These are phyloP conservation scores for Neurospora terricola DNA, from an alignment of 495 filamentous ascomycete species.

Conservation along the genomic window DNA sequence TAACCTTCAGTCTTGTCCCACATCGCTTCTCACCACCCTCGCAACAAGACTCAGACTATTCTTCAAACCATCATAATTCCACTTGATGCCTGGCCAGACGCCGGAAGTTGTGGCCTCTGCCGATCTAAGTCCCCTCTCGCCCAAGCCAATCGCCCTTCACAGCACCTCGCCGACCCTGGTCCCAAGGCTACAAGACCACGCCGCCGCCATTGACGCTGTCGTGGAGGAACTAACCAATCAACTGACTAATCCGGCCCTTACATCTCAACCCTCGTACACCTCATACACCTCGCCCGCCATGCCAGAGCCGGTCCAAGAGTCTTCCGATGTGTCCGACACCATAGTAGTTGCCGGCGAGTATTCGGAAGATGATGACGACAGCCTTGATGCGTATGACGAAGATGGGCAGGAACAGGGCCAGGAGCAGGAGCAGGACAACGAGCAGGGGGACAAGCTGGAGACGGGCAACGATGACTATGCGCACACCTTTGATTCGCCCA, in stretches of 20 bases:
- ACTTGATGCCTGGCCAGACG: constrained; percentile 26
- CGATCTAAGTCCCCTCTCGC: constrained; percentile 26
- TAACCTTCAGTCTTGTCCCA: neutral
- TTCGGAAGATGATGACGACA: constrained; percentile 20
- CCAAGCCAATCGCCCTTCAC: constrained; percentile 18
- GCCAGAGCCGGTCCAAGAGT: constrained; percentile 5
- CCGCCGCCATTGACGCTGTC: constrained; percentile 9
- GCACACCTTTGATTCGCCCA: constrained; percentile 37
- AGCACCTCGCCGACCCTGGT: constrained; percentile 23
- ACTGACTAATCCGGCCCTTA: neutral
- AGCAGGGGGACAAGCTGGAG: constrained; percentile 12
- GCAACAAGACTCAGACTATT: neutral
- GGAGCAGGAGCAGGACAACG: neutral
- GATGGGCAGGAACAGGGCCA: constrained; percentile 8
- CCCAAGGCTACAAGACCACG: constrained; percentile 30
- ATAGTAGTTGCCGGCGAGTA: constrained; percentile 23
- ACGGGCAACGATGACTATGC: constrained; percentile 37
- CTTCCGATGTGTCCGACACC: constrained; percentile 15
- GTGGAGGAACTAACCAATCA: neutral
- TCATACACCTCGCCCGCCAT: neutral
- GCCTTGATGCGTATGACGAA: constrained; percentile 25
- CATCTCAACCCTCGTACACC: neutral
- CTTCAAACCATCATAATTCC: neutral
- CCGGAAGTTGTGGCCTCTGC: constrained; percentile 28
- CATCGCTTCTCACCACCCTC: neutral